These are phyloP conservation scores for Aspergillus sp. DNA, from an alignment of 2,329 filamentous ascomycete species.

Conservation along the genomic window DNA sequence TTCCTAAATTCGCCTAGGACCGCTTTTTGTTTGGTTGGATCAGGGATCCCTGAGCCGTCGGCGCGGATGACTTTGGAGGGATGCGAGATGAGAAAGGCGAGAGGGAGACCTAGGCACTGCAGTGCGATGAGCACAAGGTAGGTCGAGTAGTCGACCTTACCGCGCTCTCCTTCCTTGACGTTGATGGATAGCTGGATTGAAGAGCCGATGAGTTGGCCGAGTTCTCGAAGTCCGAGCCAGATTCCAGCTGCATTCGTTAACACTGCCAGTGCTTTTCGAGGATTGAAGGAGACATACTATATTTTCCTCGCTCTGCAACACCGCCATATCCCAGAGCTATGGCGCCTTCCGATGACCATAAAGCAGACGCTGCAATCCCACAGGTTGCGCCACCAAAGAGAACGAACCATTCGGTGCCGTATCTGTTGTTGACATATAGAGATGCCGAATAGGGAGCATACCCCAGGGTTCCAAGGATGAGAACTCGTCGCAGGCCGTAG, in stretches of 20 bases:
- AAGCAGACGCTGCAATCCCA: constrained; percentile 5
- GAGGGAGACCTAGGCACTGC: constrained; percentile 2
- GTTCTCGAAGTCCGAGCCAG: constrained; percentile 10
- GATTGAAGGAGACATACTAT: neutral
- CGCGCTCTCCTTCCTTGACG: constrained; percentile 1
- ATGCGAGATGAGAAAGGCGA: constrained; percentile 2
- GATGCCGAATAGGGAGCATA: constrained; percentile 7
- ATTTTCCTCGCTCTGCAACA: constrained; percentile 5
- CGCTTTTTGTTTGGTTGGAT: constrained; percentile 3
- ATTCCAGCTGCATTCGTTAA: constrained; percentile 5
- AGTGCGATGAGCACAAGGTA: constrained; percentile 5
- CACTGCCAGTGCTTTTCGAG: neutral
- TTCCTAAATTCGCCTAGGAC: constrained; percentile 5
- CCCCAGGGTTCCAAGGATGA: constrained; percentile 2
- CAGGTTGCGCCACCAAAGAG: constrained; percentile 8
- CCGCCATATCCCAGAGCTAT: constrained; percentile 6
- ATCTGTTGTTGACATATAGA: constrained; percentile 5
- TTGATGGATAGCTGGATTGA: constrained; percentile 9
- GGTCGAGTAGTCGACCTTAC: constrained; percentile 6
- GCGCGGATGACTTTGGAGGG: constrained; percentile 6
- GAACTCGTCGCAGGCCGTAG: constrained; percentile 1
- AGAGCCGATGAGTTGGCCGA: constrained; percentile 8
- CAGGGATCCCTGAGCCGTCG: neutral
- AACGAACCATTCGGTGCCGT: constrained; percentile 6
- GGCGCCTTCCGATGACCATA: constrained; percentile 5